These are phyloP conservation scores for Gnomoniopsis sp. DNA, from an alignment of 2,329 filamentous ascomycete genomes.

Conservation along the genomic window DNA sequence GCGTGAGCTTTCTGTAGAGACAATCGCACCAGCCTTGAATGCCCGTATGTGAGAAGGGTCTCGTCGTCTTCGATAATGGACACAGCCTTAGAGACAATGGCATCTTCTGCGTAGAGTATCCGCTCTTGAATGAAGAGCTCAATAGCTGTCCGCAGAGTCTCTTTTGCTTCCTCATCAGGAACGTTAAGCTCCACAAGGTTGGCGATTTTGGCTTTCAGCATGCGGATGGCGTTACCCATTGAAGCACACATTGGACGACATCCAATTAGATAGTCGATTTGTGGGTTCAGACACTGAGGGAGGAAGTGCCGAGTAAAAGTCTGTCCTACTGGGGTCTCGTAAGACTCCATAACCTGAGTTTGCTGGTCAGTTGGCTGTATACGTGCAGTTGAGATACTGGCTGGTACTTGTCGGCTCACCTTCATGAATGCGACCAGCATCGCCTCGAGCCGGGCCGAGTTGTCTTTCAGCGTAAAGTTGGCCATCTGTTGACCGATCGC, in stretches of 20 bases:
- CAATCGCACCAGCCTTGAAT: constrained; percentile 81
- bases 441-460: constrained; percentile 80
- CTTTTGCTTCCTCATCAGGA: constrained; percentile 78
- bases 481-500: constrained; percentile 87
- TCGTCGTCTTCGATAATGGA: constrained; percentile 76
- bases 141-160: constrained; percentile 72
- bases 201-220: constrained; percentile 88
- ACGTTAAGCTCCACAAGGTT: constrained; percentile 78
- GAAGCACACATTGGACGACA: constrained; percentile 95
- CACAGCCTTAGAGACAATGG: constrained; percentile 75
- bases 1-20: constrained; percentile 71
- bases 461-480: constrained; percentile 83
- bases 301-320: constrained; percentile 89
- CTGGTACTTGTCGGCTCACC: constrained; percentile 42
- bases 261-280: constrained; percentile 91
- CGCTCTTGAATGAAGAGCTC: constrained; percentile 89
- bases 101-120: constrained; percentile 79
- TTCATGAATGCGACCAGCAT: constrained; percentile 88
- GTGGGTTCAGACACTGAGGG: constrained; percentile 84
- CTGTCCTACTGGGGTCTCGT: constrained; percentile 79
- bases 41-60: constrained; percentile 81
- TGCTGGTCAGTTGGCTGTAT: constrained; percentile 12
- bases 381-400: neutral
- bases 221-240: constrained; percentile 95
- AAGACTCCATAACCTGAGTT: constrained; percentile 79